phyloP scores from a whole-genome alignment of 257 asterid genomes.

The Penstemon barbatus region DNA sequence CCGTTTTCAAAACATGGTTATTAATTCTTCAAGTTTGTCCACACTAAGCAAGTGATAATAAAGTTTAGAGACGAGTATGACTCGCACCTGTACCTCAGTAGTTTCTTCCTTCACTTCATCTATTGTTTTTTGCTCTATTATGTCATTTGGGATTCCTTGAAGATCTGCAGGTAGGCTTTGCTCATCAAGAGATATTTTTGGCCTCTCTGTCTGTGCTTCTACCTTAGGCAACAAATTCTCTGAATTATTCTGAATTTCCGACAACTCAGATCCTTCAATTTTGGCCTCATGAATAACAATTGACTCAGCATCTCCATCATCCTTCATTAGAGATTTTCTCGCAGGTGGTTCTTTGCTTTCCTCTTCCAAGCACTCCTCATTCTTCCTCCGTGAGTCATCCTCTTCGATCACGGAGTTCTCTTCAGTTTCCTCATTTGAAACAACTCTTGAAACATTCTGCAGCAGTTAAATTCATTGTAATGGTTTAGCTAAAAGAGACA shows the following conservation, averaged over 20 bases:
- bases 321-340: constrained; percentile 15
- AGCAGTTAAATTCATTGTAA: no score
- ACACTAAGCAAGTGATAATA: neutral
- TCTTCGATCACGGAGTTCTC: constrained; percentile 24
- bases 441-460: no score
- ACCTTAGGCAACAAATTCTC: neutral
- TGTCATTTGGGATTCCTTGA: constrained; percentile 8
- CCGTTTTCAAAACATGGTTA: neutral
- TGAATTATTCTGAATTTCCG: constrained; percentile 12
- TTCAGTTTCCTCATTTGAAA: constrained; percentile 5
- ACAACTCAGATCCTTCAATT: constrained; percentile 20
- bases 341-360: constrained; percentile 22
- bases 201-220: constrained; percentile 23
- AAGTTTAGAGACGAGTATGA: neutral
- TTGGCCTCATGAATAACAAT: constrained; percentile 11
- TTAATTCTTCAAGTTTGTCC: neutral
- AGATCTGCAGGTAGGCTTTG: constrained; percentile 16
- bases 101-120: constrained; percentile 28
- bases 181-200: constrained; percentile 26
- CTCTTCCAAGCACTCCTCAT: constrained; percentile 24
- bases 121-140: constrained; percentile 26
- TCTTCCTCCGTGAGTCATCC: constrained; percentile 18
- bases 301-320: constrained; percentile 7
- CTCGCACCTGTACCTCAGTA: constrained; percentile 29
- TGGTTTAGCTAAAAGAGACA: no score